Conservation (phyloP, 2,329 filamentous ascomycete genomes). For the Pseudocercospora fijiensis region DNA sequence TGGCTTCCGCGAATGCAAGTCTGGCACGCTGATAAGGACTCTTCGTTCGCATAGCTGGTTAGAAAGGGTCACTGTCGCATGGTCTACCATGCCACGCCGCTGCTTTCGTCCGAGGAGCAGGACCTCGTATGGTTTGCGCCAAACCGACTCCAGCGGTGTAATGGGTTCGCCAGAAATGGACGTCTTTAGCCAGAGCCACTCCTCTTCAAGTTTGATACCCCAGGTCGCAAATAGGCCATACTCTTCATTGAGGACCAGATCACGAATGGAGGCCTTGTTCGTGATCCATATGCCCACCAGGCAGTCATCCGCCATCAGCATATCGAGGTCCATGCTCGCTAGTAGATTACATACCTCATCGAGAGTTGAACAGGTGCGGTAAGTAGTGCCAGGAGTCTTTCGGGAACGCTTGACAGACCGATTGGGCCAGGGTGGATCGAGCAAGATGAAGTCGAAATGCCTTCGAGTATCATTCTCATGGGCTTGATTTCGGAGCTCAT, state of each 20-base stretch:
- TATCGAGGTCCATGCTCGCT: conserved; percentile 49
- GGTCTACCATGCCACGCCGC: background rate
- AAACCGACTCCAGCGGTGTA: conserved; percentile 57
- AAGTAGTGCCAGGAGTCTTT: conserved; percentile 35
- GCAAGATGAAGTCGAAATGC: conserved; percentile 65
- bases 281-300: conserved; percentile 75
- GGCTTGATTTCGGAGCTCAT: conserved; percentile 40
- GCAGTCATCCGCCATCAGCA: conserved; percentile 54
- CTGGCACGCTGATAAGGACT: conserved; percentile 68
- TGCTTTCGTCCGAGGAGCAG: conserved; percentile 58
- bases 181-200: conserved; percentile 80
- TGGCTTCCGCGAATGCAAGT: conserved; percentile 77
- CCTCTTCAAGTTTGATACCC: conserved; percentile 64
- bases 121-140: conserved; percentile 76
- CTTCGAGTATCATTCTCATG: conserved; percentile 45
- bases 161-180: conserved; percentile 65
- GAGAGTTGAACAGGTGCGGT: conserved; percentile 44
- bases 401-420: conserved; percentile 66
- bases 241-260: conserved; percentile 54
- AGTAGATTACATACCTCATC: conserved; percentile 48
- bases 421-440: conserved; percentile 83
- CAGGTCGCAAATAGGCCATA: conserved; percentile 63
- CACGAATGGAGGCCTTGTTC: conserved; percentile 61
- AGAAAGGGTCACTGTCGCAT: background rate
- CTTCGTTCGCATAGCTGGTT: conserved; percentile 42